Percentiles rank a stretch among this genome's conserved stretches.
phyloP scores from a whole-genome alignment of 2,329 filamentous ascomycete genomes.

The Colletotrichum aenigma region DNA sequence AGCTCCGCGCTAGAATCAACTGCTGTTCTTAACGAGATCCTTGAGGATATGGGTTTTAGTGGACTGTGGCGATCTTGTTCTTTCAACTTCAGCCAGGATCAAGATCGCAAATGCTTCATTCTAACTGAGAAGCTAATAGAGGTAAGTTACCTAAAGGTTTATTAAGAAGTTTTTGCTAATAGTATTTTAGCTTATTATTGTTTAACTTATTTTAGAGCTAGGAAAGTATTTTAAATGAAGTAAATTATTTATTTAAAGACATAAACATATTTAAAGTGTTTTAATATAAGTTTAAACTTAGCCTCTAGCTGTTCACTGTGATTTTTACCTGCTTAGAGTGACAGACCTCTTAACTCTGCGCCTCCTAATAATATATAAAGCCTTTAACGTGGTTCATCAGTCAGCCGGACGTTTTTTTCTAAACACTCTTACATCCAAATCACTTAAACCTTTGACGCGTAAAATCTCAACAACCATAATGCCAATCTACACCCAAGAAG shows the following conservation, averaged over 20 bases:
- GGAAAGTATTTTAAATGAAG: not conserved
- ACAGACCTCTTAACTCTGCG: too few species aligned
- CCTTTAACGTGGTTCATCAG: too few species aligned
- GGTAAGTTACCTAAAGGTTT: conserved; percentile 36
- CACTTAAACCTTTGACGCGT: too few species aligned
- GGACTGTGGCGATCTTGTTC: conserved; percentile 66
- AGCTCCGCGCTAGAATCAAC: conserved; percentile 51
- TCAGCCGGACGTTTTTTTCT: too few species aligned
- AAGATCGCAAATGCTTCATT: conserved; percentile 55
- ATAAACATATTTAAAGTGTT: not conserved
- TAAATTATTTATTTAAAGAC: not conserved
- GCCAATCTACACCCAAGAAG: too few species aligned
- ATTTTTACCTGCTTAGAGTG: too few species aligned
- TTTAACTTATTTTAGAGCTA: conserved; percentile 1
- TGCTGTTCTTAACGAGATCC: conserved; percentile 53
- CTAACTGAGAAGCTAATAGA: conserved; percentile 67
- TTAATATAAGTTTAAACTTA: too few species aligned
- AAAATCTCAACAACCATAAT: too few species aligned
- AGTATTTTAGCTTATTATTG: conserved; percentile 7
- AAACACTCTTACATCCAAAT: too few species aligned
- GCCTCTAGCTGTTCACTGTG: too few species aligned
- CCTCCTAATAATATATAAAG: too few species aligned
- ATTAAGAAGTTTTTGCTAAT: not conserved
- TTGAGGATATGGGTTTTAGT: conserved; percentile 66
- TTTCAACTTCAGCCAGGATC: conserved; percentile 52